phyloP scores from a whole-genome alignment of 2,329 filamentous ascomycete genomes.

The Penicillium freii region DNA sequence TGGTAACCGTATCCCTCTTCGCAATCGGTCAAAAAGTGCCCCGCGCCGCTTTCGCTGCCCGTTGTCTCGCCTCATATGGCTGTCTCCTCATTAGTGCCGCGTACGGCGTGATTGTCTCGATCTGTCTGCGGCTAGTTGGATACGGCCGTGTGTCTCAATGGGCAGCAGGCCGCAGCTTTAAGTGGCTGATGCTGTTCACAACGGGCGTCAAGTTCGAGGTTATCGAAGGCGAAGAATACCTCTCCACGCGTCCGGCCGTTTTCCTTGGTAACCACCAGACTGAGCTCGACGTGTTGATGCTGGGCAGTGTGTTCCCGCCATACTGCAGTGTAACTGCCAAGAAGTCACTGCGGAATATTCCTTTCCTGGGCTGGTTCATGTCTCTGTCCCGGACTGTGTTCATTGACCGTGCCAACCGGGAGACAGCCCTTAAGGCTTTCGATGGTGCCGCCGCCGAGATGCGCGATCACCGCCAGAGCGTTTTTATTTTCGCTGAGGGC shows the following conservation, averaged over 20 bases:
- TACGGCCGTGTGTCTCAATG: constrained; percentile 79
- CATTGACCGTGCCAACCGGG: constrained; percentile 84
- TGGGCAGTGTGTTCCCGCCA: constrained; percentile 83
- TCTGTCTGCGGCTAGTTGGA: constrained; percentile 68
- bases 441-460: constrained; percentile 79
- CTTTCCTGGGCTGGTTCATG: constrained; percentile 95
- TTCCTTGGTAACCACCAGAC: constrained; percentile 96
- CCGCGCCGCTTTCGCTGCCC: constrained; percentile 46
- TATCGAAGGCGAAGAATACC: constrained; percentile 64
- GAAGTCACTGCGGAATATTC: constrained; percentile 72
- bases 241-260: constrained; percentile 74
- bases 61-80: constrained; percentile 48
- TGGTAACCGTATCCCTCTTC: constrained; percentile 54
- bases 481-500: constrained; percentile 67
- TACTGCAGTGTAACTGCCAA: constrained; percentile 95
- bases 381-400: constrained; percentile 83
- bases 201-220: constrained; percentile 75
- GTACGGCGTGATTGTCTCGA: constrained; percentile 74
- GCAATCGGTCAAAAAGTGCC: constrained; percentile 44
- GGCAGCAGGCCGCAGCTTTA: constrained; percentile 76
- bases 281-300: constrained; percentile 89
- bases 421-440: constrained; percentile 82
- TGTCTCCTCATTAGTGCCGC: constrained; percentile 52
- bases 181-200: constrained; percentile 69
- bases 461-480: constrained; percentile 61